These are phyloP conservation scores for Capronia coronata DNA, from an alignment of 2,329 filamentous ascomycete genomes.

Conservation along the genomic window DNA sequence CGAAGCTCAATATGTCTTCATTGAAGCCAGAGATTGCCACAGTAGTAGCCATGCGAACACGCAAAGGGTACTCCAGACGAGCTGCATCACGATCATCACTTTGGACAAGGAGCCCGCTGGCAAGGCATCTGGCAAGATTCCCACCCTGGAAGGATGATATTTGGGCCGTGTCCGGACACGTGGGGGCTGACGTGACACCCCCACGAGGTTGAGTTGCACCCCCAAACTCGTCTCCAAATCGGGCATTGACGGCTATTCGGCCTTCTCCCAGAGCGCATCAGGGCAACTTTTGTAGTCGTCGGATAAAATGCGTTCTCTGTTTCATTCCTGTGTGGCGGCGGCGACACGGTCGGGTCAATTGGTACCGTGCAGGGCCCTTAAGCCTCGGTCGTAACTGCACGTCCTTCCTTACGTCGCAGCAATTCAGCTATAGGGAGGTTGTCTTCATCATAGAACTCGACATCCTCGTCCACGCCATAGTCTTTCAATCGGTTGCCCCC, in stretches of 20 bases:
- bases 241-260: background rate
- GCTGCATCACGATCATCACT: too few relatives aligned
- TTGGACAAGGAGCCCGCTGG: too few relatives aligned
- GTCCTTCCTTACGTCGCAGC: slow-evolving; percentile 35
- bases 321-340: too few relatives aligned
- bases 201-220: background rate
- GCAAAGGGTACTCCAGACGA: too few relatives aligned
- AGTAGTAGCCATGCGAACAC: too few relatives aligned
- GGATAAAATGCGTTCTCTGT: too few relatives aligned
- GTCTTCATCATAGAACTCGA: slow-evolving; percentile 58
- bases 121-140: background rate
- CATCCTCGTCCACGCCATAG: slow-evolving; percentile 60
- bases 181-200: background rate
- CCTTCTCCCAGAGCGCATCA: too few relatives aligned
- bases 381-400: background rate
- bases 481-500: slow-evolving; percentile 58
- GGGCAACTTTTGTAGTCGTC: too few relatives aligned
- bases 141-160: background rate
- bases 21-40: too few relatives aligned
- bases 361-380: background rate
- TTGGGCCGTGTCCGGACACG: too few relatives aligned
- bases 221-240: background rate
- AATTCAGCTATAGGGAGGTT: slow-evolving; percentile 54
- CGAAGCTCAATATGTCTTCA: too few relatives aligned
- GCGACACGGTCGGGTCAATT: background rate